These are phyloP conservation scores for Bryoglossum gracile DNA, from an alignment of 495 filamentous ascomycete species.

Conservation along the genomic window DNA sequence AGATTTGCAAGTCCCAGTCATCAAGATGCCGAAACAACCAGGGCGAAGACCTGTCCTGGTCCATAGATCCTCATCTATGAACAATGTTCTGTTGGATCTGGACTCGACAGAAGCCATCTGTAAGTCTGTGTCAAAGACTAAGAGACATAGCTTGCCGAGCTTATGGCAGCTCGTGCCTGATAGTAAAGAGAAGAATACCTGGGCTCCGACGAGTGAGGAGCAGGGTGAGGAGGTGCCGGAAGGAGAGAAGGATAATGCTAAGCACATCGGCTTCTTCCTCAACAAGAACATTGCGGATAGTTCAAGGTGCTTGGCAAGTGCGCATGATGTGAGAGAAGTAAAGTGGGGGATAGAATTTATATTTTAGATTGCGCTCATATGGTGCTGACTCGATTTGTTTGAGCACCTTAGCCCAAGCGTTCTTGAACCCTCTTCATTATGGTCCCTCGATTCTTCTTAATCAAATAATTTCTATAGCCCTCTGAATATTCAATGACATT, in stretches of 20 bases:
- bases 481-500: no score
- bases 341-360: no score
- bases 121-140: neutral
- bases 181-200: neutral
- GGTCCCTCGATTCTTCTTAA: no score
- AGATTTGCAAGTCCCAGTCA: neutral
- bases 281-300: no score
- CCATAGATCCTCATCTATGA: constrained; percentile 1
- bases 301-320: no score
- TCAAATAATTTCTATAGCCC: no score
- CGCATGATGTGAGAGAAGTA: no score
- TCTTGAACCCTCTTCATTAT: no score
- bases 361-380: no score
- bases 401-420: no score
- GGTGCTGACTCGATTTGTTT: no score
- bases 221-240: neutral
- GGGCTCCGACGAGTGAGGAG: neutral
- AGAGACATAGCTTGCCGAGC: constrained; percentile 6
- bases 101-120: neutral
- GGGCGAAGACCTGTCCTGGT: neutral
- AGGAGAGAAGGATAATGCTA: neutral
- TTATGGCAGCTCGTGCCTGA: neutral
- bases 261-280: neutral
- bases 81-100: neutral
- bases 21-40: neutral